Evolutionary conservation across 2,329 filamentous ascomycete species (phyloP).

Genomic region (Exophiala aquamarina): DNA sequence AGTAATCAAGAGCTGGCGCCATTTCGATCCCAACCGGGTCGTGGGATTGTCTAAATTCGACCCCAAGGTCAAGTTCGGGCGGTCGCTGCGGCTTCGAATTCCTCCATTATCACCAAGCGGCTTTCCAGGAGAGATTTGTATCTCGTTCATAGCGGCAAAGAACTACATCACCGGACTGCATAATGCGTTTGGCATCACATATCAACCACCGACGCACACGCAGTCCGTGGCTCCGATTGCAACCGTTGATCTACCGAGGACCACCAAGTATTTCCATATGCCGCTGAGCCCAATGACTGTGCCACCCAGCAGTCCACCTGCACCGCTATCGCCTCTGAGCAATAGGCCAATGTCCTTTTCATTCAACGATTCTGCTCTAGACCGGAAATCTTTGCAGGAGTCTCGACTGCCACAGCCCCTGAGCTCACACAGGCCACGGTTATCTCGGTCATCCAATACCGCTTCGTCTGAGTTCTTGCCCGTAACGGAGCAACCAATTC

Average conservation of each 20-base stretch:
- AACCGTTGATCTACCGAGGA: conserved; percentile 25
- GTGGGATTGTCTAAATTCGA: conserved; percentile 45
- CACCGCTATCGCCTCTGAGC: conserved; percentile 11
- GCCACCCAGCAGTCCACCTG: conserved; percentile 22
- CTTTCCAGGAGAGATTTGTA: conserved; percentile 65
- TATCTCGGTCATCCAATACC: conserved; percentile 22
- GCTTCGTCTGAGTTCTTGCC: conserved; percentile 19
- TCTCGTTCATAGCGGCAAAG: conserved; percentile 65
- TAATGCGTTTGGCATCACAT: conserved; percentile 70
- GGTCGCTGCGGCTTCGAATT: conserved; percentile 52
- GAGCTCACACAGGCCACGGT: conserved; percentile 17
- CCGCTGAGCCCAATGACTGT: conserved; percentile 24
- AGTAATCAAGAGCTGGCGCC: conserved; percentile 65
- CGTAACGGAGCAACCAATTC: conserved; percentile 6
- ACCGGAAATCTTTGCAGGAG: neutral
- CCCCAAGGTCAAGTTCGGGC: conserved; percentile 37
- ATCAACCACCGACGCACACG: conserved; percentile 54
- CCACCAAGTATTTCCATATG: conserved; percentile 24
- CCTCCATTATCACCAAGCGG: conserved; percentile 54
- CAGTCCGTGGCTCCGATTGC: conserved; percentile 22
- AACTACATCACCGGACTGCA: conserved; percentile 62
- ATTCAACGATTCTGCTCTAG: conserved; percentile 9
- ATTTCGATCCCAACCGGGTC: conserved; percentile 58
- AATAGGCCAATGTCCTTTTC: conserved; percentile 11
- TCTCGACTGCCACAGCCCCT: neutral